Evolutionary conservation across 2,329 filamentous ascomycete species (phyloP), one percentile per base, ranked within the genome.

Genomic region (Magnaporthales sp.): DNA sequence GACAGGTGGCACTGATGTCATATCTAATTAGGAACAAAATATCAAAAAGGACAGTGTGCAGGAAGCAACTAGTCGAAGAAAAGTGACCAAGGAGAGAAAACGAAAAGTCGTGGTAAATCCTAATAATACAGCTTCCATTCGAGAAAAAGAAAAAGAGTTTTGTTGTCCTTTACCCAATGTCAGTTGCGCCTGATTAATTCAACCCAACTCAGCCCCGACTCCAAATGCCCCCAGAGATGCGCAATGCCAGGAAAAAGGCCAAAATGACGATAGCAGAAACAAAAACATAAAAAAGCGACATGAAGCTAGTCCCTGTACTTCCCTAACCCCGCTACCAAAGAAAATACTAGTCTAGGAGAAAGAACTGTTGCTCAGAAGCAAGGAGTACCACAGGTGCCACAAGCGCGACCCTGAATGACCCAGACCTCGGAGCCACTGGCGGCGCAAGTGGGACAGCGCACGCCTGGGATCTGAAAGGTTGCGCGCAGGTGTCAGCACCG

Each of bases 211-310:
- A 26, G 56, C n/a, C 56, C 24, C n/a, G 22, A 29, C 56, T 61
- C 56, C 27, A 91, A 38, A 46, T 46, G 38, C n/a, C 38, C n/a
- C 38, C 38, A 46, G 38, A 46, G 38, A 46, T 46, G 38, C 38
- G 38, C 38, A 46, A 46, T 19, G 38, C 15, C 38, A n/a, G 15
- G n/a, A 46, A 46, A 46, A 46, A 19, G 19, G 15, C 15, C 19
- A 29, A 60, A 29, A 29, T 22, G 56, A 61, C 4, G 56, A 61
- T 26, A 61, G 27, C 24, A 61, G 22, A 29, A 61, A 29, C 56
- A 13, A 61, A 29, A n/a, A n/a, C n/a, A n/a, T n/a, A n/a, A n/a
- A 7, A 26, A 61, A 61, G 22, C 13, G 56, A 22, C 22, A n/a
- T 61, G 22, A 15, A 26, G 15, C 27, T 29, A 29, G 22, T n/a